phyloP scores from a whole-genome alignment of 345 rosid species.

The Raphanus sativus region DNA sequence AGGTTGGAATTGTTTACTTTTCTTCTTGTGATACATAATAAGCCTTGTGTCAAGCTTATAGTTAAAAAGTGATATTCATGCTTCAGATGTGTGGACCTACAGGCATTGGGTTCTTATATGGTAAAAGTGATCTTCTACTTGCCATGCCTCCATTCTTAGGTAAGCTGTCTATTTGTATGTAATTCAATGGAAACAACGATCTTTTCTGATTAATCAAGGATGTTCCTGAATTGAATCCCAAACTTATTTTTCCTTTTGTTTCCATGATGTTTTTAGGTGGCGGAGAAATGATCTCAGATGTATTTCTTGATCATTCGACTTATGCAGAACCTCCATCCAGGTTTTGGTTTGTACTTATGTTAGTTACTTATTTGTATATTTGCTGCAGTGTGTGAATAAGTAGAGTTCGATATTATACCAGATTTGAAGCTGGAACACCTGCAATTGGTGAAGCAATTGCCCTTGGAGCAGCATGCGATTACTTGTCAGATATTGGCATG shows the following conservation, averaged over 20 bases:
- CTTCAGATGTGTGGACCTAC: conserved; percentile 99
- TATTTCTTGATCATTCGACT: conserved; percentile 91
- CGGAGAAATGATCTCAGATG: conserved; percentile 96
- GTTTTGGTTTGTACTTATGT: conserved; percentile 43
- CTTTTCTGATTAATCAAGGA: neutral
- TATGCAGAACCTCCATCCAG: conserved; percentile 95
- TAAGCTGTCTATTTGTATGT: conserved; percentile 33
- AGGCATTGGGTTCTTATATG: conserved; percentile 97
- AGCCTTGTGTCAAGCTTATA: conserved; percentile 41
- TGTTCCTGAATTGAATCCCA: neutral
- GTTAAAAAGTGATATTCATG: conserved; percentile 76
- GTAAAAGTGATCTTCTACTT: conserved; percentile 66
- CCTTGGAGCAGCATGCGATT: conserved; percentile 91
- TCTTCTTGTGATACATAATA: conserved; percentile 12
- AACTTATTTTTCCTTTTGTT: neutral
- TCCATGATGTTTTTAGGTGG: conserved; percentile 55
- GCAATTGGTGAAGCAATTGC: conserved; percentile 97
- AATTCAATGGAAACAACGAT: neutral
- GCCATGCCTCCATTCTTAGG: conserved; percentile 98
- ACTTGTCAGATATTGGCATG: conserved; percentile 82
- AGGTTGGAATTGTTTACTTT: conserved; percentile 57
- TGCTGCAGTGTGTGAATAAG: conserved; percentile 3
- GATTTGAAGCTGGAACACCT: conserved; percentile 99
- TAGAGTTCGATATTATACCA: conserved; percentile 29
- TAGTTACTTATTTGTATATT: conserved; percentile 2